A percentile compares a stretch with the other conserved stretches of the same genome.
Conservation (phyloP, 495 filamentous ascomycete species). For the Aspergillus bridgeri region DNA sequence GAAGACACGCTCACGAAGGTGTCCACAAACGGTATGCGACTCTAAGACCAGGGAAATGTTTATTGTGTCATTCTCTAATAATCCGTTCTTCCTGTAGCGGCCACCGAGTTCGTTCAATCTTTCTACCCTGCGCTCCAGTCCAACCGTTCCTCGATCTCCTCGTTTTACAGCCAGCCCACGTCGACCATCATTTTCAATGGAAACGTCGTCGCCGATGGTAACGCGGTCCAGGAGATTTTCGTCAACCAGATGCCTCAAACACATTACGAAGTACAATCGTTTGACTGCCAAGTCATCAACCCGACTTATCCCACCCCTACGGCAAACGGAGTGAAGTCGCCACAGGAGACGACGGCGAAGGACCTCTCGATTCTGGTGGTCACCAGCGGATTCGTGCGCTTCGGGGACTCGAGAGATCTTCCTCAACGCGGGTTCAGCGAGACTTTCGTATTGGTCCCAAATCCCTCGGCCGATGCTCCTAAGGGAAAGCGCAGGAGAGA, state of each 20-base stretch:
- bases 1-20: constrained; percentile 45
- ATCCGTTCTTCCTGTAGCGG: constrained; percentile 28
- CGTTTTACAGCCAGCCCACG: constrained; percentile 53
- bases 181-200: constrained; percentile 66
- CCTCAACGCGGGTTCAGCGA: constrained; percentile 68
- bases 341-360: constrained; percentile 35
- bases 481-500: constrained; percentile 45
- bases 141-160: constrained; percentile 48
- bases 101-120: constrained; percentile 49
- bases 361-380: constrained; percentile 68
- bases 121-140: constrained; percentile 55
- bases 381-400: constrained; percentile 64
- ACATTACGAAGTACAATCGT: constrained; percentile 62
- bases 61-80: constrained; percentile 8
- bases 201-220: constrained; percentile 52
- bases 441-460: constrained; percentile 72
- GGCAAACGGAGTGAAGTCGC: constrained; percentile 34
- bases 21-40: constrained; percentile 45
- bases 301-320: constrained; percentile 50
- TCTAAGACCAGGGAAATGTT: not conserved
- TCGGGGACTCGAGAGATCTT: constrained; percentile 52
- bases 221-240: constrained; percentile 58
- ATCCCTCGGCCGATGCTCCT: constrained; percentile 51
- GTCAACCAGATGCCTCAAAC: constrained; percentile 57
- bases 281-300: constrained; percentile 74